Conservation (phyloP, 768 basidiomycete species). For the Suillus cothurnatus region DNA sequence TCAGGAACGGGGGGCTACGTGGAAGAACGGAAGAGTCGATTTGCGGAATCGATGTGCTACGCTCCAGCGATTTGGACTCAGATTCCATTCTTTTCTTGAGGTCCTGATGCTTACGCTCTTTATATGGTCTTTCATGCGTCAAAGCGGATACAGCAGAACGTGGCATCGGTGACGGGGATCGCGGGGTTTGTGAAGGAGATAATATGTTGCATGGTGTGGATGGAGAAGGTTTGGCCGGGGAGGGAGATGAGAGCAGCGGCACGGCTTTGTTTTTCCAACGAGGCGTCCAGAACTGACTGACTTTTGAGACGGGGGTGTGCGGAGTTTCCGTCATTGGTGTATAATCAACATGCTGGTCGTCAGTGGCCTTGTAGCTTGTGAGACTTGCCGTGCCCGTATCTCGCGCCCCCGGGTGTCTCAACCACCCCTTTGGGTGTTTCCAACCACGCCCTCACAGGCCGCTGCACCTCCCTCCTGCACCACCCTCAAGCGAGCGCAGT, state of each 20-base stretch:
- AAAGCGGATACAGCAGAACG: conserved; percentile 13
- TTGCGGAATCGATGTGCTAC: conserved; percentile 21
- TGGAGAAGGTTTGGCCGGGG: neutral
- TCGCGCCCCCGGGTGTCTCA: neutral
- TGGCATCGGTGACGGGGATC: neutral
- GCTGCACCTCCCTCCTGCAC: neutral
- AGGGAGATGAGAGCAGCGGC: neutral
- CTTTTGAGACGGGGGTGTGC: neutral
- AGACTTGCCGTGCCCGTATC: neutral
- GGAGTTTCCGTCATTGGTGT: neutral
- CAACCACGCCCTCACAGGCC: neutral
- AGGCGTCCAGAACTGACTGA: neutral
- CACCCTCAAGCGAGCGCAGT: neutral
- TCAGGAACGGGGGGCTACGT: conserved; percentile 57
- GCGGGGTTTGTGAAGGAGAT: conserved; percentile 15
- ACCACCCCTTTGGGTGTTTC: neutral
- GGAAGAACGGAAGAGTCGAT: conserved; percentile 47
- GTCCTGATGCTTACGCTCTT: conserved; percentile 20
- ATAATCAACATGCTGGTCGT: neutral
- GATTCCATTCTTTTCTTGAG: conserved; percentile 3
- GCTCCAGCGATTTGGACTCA: conserved; percentile 3
- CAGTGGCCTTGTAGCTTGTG: neutral
- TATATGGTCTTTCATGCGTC: neutral
- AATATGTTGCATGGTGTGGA: conserved; percentile 24
- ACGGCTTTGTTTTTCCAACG: neutral